These are phyloP conservation scores for Coriaria nepalensis DNA, from an alignment of 306 rosid species.

Conservation along the genomic window DNA sequence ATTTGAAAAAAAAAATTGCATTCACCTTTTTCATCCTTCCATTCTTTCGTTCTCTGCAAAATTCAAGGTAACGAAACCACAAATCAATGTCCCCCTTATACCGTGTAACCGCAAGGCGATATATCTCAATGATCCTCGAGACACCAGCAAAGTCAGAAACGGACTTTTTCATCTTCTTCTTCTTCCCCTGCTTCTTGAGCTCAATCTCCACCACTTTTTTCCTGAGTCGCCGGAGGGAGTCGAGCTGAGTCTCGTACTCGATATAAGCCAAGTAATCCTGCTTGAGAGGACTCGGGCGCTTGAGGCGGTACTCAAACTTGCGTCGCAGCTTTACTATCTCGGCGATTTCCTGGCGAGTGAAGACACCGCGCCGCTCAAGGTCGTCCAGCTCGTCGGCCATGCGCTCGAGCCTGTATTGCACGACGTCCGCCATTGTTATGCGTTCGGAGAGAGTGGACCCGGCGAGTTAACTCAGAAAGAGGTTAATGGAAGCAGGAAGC, in stretches of 20 bases:
- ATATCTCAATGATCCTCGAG: slow-evolving; percentile 28
- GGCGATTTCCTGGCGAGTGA: slow-evolving; percentile 33
- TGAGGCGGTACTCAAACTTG: slow-evolving; percentile 47
- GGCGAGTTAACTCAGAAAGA: slow-evolving; percentile 1
- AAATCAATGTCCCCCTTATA: slow-evolving; percentile 42
- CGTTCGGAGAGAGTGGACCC: background rate
- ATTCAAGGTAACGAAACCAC: slow-evolving; percentile 63
- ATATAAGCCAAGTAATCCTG: slow-evolving; percentile 38
- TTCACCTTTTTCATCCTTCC: slow-evolving; percentile 80
- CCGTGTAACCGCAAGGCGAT: slow-evolving; percentile 28
- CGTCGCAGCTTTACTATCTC: slow-evolving; percentile 50
- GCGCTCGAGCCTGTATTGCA: slow-evolving; percentile 46
- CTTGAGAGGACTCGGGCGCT: slow-evolving; percentile 49
- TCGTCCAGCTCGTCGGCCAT: slow-evolving; percentile 49
- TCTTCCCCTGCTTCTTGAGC: slow-evolving; percentile 22
- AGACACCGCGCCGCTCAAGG: slow-evolving; percentile 34
- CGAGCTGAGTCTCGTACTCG: slow-evolving; percentile 41
- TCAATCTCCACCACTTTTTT: slow-evolving; percentile 27
- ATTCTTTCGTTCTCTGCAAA: slow-evolving; percentile 42
- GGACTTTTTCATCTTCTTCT: slow-evolving; percentile 27
- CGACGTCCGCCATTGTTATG: slow-evolving; percentile 43
- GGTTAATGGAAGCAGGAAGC: background rate
- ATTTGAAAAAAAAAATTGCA: background rate
- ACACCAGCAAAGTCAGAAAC: slow-evolving; percentile 32
- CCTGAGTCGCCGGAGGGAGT: slow-evolving; percentile 31